Evolutionary conservation across 192 early-diverging fungal genomes (phyloP).

Genomic region (Linnemannia elongata): DNA sequence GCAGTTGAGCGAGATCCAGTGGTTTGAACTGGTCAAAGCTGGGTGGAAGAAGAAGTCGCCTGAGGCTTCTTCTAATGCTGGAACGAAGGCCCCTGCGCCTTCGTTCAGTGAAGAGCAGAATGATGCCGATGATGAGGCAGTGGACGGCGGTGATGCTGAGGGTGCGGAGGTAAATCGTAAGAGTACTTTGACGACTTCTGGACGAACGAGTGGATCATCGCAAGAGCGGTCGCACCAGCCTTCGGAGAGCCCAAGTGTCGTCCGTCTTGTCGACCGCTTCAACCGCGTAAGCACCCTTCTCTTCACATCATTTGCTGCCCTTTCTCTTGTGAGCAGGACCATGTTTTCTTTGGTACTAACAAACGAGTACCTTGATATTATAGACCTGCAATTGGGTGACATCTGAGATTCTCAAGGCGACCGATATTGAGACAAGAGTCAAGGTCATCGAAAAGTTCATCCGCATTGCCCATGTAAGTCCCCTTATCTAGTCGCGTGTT

Average conservation of each 20-base stretch:
- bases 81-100: background rate
- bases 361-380: background rate
- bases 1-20: slow-evolving; percentile 60
- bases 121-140: background rate
- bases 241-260: slow-evolving; percentile 35
- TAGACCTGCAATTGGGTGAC: slow-evolving; percentile 71
- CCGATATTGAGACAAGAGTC: slow-evolving; percentile 59
- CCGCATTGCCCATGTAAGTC: slow-evolving; percentile 66
- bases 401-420: slow-evolving; percentile 64
- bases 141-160: background rate
- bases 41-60: slow-evolving; percentile 67
- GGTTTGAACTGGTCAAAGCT: slow-evolving; percentile 68
- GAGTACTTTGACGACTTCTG: background rate
- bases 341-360: background rate
- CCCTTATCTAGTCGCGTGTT: no score
- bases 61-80: background rate
- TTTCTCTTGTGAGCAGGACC: background rate
- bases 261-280: slow-evolving; percentile 48
- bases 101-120: background rate
- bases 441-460: slow-evolving; percentile 75
- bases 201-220: no score
- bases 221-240: background rate
- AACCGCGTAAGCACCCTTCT: slow-evolving; percentile 24
- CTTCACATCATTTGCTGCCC: background rate
- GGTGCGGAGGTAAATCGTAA: no score